Evolutionary conservation across 2,329 filamentous ascomycete species (phyloP).

Genomic region (Paracoccidioides brasiliensis): DNA sequence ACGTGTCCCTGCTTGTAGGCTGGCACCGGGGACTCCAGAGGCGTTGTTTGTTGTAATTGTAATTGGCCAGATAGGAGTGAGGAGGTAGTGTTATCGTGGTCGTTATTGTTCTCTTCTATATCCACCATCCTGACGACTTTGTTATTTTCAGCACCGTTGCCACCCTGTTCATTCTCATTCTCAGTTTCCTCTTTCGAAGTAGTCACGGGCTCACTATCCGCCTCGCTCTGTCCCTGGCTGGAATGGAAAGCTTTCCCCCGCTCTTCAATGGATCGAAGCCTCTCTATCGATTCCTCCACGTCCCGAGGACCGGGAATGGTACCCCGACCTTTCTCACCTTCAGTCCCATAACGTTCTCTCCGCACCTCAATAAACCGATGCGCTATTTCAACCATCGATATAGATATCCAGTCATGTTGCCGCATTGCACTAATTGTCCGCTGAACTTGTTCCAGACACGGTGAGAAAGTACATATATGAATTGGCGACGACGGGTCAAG

Average conservation of each 20-base stretch:
- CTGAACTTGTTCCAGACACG: slow-evolving; percentile 92
- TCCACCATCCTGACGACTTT: background rate
- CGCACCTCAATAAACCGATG: slow-evolving; percentile 69
- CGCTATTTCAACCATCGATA: slow-evolving; percentile 82
- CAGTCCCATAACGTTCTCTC: slow-evolving; percentile 65
- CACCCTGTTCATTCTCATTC: slow-evolving; percentile 21
- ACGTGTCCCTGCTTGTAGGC: slow-evolving; percentile 64
- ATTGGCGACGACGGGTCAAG: slow-evolving; percentile 60
- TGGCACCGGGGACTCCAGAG: slow-evolving; percentile 23
- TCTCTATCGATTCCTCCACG: slow-evolving; percentile 64
- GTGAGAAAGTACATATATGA: slow-evolving; percentile 86
- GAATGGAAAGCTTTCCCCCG: slow-evolving; percentile 53
- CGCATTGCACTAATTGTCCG: slow-evolving; percentile 71
- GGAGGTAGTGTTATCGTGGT: background rate
- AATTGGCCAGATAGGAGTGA: background rate
- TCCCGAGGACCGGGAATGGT: slow-evolving; percentile 52
- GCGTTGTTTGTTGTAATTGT: background rate
- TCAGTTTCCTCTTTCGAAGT: slow-evolving; percentile 13
- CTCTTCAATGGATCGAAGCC: slow-evolving; percentile 60
- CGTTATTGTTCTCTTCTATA: slow-evolving; percentile 1
- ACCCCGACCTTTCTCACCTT: slow-evolving; percentile 54
- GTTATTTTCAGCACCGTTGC: background rate
- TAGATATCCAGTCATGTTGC: slow-evolving; percentile 73
- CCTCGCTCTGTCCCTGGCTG: slow-evolving; percentile 15
- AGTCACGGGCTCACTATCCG: slow-evolving; percentile 12